Evolutionary conservation across 179 eudicot species (phyloP), one percentile per base, ranked within the genome.

Genomic region (Spergularia azorica): DNA sequence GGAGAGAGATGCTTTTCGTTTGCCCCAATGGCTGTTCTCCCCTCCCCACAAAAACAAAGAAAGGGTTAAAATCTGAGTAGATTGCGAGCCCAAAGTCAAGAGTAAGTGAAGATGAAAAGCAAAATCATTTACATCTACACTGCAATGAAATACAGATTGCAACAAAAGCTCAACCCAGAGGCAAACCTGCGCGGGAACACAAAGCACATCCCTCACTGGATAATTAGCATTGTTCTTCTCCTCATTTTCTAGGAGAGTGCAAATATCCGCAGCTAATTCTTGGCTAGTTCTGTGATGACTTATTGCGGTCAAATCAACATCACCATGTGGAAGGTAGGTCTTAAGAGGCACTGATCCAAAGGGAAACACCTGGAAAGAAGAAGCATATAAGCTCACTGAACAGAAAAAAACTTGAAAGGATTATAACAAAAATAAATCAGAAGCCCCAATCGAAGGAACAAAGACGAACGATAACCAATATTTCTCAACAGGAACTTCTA

Each of bases 261-360:
- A 81, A 17, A 87, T 75, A 20, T 51, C 74, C 5, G 75, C 48
- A 43, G 82, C 80, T 72, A 87, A 73, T 50, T 78, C 84, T 63
- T 84, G 77, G 66, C 79, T 70, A 16, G 66, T 62, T 58, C 66
- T 64, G 67, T 54, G 76, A 71, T 60, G 67, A 77, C 81, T 64
- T 36, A 87, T 77, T 48, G 69, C 80, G 52, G 89, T 82, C 79
- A 87, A 79, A 77, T 87, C 89, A 56, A 87, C 61, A 72, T 87
- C 89, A 70, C 86, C 89, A 70, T 84, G 79, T 3, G 89, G 84
- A 80, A 86, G 87, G 63, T 86, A 86, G 56, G 89, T 86, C 74
- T 86, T 86, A 54, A 87, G 82, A 59, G 89, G 89, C 81, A 87
- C 84, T 17, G 89, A 87, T 48, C 89, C 89, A 82, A 87, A 75